Percentiles rank a stretch among this genome's conserved stretches.
Conservation (phyloP, 306 rosid genomes). For the Corylus americana region DNA sequence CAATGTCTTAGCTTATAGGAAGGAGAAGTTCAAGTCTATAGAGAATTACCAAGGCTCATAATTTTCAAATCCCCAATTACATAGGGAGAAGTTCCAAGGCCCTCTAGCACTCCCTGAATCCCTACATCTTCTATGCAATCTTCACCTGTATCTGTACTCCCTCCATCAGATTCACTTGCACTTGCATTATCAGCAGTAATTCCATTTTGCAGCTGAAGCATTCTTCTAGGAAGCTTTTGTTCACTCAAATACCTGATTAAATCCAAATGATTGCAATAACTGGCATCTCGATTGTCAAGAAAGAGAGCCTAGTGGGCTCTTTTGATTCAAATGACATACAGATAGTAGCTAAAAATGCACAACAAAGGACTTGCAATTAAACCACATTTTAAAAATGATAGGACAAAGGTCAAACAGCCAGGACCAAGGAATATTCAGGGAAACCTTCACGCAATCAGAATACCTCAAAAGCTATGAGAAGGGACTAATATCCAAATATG, state of each 20-base stretch:
- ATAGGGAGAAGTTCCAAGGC: constrained; percentile 58
- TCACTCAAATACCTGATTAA: constrained; percentile 74
- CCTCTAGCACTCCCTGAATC: constrained; percentile 32
- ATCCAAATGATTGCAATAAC: constrained; percentile 29
- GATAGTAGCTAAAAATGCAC: background rate
- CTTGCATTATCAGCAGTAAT: constrained; percentile 59
- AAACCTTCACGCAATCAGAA: background rate
- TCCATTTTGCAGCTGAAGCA: constrained; percentile 77
- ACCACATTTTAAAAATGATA: background rate
- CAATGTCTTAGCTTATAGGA: background rate
- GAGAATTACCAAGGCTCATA: constrained; percentile 67
- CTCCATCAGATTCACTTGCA: constrained; percentile 73
- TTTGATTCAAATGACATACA: background rate
- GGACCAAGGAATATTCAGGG: background rate
- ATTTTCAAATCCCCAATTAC: constrained; percentile 75
- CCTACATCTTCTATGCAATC: constrained; percentile 57
- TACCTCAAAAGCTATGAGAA: background rate
- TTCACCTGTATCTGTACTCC: constrained; percentile 70
- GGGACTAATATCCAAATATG: background rate
- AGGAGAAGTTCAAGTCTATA: constrained; percentile 8
- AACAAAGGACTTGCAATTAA: background rate
- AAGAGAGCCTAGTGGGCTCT: background rate
- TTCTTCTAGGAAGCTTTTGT: constrained; percentile 83
- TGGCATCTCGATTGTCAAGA: constrained; percentile 16
- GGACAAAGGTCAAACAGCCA: background rate